Base-by-base conservation (phyloP, 345 rosid genomes). In the Pelargonium nanum region DNA sequence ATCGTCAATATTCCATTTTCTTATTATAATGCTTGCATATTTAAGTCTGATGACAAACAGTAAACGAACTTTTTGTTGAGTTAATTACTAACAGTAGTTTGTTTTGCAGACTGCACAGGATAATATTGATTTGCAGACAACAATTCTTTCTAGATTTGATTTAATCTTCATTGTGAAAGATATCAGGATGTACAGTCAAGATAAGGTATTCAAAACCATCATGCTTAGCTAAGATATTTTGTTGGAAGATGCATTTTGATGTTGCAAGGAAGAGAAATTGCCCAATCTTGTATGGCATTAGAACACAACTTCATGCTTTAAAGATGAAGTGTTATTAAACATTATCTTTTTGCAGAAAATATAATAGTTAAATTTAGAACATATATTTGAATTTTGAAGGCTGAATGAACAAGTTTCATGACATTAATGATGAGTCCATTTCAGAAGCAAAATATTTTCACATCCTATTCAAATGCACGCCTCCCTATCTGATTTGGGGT, bases 61-160 rank as follows among this genome's bases (percentile, higher is more conserved):
- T 30, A 24, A n/a, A n/a, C n/a, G n/a, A n/a, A n/a, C n/a, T n/a
- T n/a, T n/a, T n/a, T n/a, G n/a, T n/a, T n/a, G n/a, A n/a, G n/a
- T n/a, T n/a, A n/a, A n/a, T n/a, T n/a, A n/a, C n/a, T n/a, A n/a
- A n/a, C n/a, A n/a, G 34, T 57, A 45, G 22, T 68, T 69, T 32
- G 24, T 59, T 57, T 65, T 74, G 24, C 89, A 86, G 93, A 80
- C 97, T 62, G 87, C 97, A 32, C 97, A 89, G 70, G 98, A 92
- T 71, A 92, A 92, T 67, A 92, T 92, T 55, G 98, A 92, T 75
- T 72, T 92, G 77, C 97, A 92, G 75, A 85, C 98, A 54, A 89
- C 97, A 48, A 92, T 92, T 74, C 89, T 92, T 51, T 92, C 98
- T 64, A 81, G 98, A 77, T 92, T 92, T 77, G 96, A 92, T 79